A percentile compares a stretch with the other conserved stretches of the same genome.
phyloP scores from a whole-genome alignment of 2,329 filamentous ascomycete species.

The Aspergillus clavatus region DNA sequence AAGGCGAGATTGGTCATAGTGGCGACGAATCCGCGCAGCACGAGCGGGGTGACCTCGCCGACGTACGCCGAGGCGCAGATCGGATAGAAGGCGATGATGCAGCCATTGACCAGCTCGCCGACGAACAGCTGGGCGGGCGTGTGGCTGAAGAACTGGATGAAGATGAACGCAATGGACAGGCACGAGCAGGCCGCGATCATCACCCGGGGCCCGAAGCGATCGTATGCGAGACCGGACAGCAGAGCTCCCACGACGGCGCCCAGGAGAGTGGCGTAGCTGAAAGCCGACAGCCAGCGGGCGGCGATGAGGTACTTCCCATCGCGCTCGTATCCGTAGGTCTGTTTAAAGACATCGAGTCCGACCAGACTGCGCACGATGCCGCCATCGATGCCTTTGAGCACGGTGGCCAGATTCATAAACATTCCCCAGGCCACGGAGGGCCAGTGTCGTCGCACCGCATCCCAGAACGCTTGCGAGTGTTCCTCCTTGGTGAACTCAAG shows the following conservation, averaged over 20 bases:
- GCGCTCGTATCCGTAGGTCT: slow-evolving; percentile 24
- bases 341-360: slow-evolving; percentile 24
- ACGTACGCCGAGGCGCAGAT: slow-evolving; percentile 46
- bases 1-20: slow-evolving; percentile 29
- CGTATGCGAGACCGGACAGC: slow-evolving; percentile 20
- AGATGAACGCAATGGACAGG: slow-evolving; percentile 48
- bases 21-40: slow-evolving; percentile 26
- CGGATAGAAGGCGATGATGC: slow-evolving; percentile 59
- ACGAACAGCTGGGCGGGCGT: slow-evolving; percentile 54
- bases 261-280: slow-evolving; percentile 24
- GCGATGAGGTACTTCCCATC: slow-evolving; percentile 22
- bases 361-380: slow-evolving; percentile 23
- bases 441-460: slow-evolving; percentile 21
- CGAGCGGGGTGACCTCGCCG: slow-evolving; percentile 27
- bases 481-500: slow-evolving; percentile 21
- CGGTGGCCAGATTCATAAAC: slow-evolving; percentile 25
- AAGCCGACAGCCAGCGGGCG: slow-evolving; percentile 24
- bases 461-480: slow-evolving; percentile 21
- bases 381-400: slow-evolving; percentile 23
- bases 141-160: slow-evolving; percentile 60
- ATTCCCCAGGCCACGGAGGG: slow-evolving; percentile 23
- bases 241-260: slow-evolving; percentile 24
- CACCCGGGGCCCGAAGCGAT: slow-evolving; percentile 24
- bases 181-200: slow-evolving; percentile 23
- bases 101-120: slow-evolving; percentile 57